Conservation (phyloP, 1,139 yeast genomes). For the Groenewaldozyma auringiensis region DNA sequence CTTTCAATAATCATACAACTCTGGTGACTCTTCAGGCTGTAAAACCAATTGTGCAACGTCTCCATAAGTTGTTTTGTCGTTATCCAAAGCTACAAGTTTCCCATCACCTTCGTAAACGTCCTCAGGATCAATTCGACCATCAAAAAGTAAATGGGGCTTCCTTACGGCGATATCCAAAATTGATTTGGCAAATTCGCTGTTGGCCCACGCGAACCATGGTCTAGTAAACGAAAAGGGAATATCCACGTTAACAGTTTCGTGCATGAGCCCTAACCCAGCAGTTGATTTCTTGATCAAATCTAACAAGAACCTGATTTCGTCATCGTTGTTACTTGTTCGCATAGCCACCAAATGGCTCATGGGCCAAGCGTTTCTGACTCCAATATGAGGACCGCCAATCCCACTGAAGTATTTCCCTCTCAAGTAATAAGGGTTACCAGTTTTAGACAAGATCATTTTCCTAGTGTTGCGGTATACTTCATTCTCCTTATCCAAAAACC, state of each 20-base stretch:
- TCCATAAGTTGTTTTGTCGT: too few relatives aligned
- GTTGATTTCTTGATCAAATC: conserved; percentile 52
- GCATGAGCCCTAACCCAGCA: conserved; percentile 72
- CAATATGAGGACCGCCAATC: conserved; percentile 88
- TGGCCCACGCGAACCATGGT: conserved; percentile 94
- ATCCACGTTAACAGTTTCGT: conserved; percentile 71
- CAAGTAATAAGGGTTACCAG: conserved; percentile 73
- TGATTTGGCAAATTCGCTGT: conserved; percentile 83
- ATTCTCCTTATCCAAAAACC: conserved; percentile 48
- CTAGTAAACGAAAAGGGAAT: conserved; percentile 44
- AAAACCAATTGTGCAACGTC: too few relatives aligned
- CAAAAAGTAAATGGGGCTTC: conserved; percentile 65
- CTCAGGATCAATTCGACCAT: conserved; percentile 5
- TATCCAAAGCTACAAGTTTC: too few relatives aligned
- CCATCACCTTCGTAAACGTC: conserved; percentile 4
- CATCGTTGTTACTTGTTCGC: conserved; percentile 65
- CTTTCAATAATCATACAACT: too few relatives aligned
- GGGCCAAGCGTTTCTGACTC: conserved; percentile 81
- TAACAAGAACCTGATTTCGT: conserved; percentile 51
- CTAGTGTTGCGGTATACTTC: conserved; percentile 70
- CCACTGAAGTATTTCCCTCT: conserved; percentile 60
- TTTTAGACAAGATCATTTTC: conserved; percentile 57
- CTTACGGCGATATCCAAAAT: conserved; percentile 64
- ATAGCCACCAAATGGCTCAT: conserved; percentile 71
- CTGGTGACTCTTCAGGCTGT: not conserved